Evolutionary conservation across 768 basidiomycete species (phyloP), one percentile per base, ranked within the genome.

Genomic region (Coprinopsis cinerea): DNA sequence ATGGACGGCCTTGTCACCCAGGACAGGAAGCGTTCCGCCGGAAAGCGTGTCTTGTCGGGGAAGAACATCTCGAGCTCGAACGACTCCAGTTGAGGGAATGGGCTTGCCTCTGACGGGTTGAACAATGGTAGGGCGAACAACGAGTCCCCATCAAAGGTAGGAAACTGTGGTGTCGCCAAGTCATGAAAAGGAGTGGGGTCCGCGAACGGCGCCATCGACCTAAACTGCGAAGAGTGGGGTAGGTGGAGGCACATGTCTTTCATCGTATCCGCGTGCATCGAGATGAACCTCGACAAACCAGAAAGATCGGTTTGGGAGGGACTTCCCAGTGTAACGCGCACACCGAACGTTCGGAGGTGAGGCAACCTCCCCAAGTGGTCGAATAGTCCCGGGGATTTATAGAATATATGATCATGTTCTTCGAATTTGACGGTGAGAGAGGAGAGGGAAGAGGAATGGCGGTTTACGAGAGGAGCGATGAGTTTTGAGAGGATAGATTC

Each of bases 391-490:
- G 34, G 30, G 40, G 41, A 24, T 17, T 26, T 25, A 20, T 49
- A 49, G 22, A 43, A 44, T 3, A 42, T 9, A 10, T 22, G 42
- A 18, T 10, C 26, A 9, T 17, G 27, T n/a, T 49, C 48, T 14
- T 49, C 25, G 15, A 30, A 26, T 2, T 20, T 24, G 26, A 49
- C 23, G 3, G 39, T 30, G n/a, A 49, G 30, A 13, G 22, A 22
- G 2, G 9, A 28, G 18, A 49, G 32, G 4, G 41, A 43, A 10
- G 11, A 11, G 6, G 27, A 15, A 24, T 49, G 48, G 9, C 40
- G 40, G 30, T 49, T 49, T 18, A 49, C 24, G 40, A 49, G 28
- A 2, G 48, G 41, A n/a, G 48, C 48, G 20, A 43, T 7, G 26
- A 20, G 23, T 5, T 28, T 15, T 11, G 40, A 22, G 20, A 49